Evolutionary conservation across 345 rosid genomes (phyloP).

Genomic region (Garcia nutans): DNA sequence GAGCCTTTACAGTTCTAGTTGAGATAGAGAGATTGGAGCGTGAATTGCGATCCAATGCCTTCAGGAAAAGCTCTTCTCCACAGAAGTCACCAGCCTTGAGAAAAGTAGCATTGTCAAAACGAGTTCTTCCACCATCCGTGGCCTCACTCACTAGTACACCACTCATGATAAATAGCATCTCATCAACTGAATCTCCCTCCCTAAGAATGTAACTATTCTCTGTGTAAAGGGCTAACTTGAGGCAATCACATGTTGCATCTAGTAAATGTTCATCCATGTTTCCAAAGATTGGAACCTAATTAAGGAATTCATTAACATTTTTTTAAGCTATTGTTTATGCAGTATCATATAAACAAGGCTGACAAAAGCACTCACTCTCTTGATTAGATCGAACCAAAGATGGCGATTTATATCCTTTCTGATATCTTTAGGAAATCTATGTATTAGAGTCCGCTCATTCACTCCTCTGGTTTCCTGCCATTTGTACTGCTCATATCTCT

Average conservation of each 20-base stretch:
- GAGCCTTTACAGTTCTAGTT: slow-evolving; percentile 29
- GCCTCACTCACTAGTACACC: slow-evolving; percentile 21
- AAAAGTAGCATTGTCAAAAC: slow-evolving; percentile 20
- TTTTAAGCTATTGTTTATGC: neutral
- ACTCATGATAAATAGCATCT: slow-evolving; percentile 31
- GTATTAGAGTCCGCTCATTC: slow-evolving; percentile 57
- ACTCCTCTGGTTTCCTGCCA: slow-evolving; percentile 93
- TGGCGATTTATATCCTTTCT: slow-evolving; percentile 83
- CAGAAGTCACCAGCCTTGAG: slow-evolving; percentile 31
- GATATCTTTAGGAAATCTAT: slow-evolving; percentile 68
- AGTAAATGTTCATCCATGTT: slow-evolving; percentile 40
- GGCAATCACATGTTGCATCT: slow-evolving; percentile 32
- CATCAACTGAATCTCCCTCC: slow-evolving; percentile 32
- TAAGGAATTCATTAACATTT: neutral
- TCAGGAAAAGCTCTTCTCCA: slow-evolving; percentile 30
- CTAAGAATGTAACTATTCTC: slow-evolving; percentile 25
- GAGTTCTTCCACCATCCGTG: slow-evolving; percentile 30
- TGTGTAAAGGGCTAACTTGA: slow-evolving; percentile 26
- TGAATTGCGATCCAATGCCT: slow-evolving; percentile 32
- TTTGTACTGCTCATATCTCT: slow-evolving; percentile 71
- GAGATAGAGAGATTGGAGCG: slow-evolving; percentile 29
- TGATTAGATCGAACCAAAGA: slow-evolving; percentile 63
- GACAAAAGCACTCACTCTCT: slow-evolving; percentile 48
- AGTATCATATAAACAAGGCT: neutral
- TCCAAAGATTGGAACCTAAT: slow-evolving; percentile 69